These are phyloP conservation scores for Plasmodium vinckei DNA, from an alignment of 169 alveolate species.

Conservation along the genomic window DNA sequence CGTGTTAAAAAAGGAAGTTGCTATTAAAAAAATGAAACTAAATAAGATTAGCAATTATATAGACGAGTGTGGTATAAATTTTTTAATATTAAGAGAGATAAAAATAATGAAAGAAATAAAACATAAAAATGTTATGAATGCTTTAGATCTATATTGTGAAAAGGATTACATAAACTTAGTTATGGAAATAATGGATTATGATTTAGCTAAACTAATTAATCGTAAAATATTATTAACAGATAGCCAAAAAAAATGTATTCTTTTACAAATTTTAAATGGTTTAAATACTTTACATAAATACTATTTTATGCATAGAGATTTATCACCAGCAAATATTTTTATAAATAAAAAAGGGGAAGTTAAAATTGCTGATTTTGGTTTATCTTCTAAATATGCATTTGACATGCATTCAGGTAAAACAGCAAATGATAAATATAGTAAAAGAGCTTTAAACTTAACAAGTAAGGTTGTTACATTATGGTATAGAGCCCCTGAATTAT, in stretches of 20 bases:
- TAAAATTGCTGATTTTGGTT: slow-evolving; percentile 93
- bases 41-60: slow-evolving; percentile 79
- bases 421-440: slow-evolving; percentile 75
- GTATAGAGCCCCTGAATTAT: slow-evolving; percentile 97
- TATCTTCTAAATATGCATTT: slow-evolving; percentile 84
- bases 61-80: slow-evolving; percentile 92
- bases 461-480: slow-evolving; percentile 93
- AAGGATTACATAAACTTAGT: slow-evolving; percentile 89
- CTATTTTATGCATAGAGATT: slow-evolving; percentile 88
- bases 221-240: slow-evolving; percentile 89
- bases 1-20: slow-evolving; percentile 85
- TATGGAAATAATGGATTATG: slow-evolving; percentile 95
- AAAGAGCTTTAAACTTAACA: slow-evolving; percentile 88
- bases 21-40: slow-evolving; percentile 94
- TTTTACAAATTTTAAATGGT: slow-evolving; percentile 87
- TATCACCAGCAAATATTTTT: slow-evolving; percentile 90
- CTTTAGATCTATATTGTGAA: slow-evolving; percentile 90
- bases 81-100: slow-evolving; percentile 93
- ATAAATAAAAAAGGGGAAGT: slow-evolving; percentile 86
- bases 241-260: slow-evolving; percentile 91
- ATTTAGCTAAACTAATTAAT: slow-evolving; percentile 92
- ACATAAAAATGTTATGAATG: slow-evolving; percentile 91
- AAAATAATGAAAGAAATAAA: slow-evolving; percentile 91
- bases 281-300: slow-evolving; percentile 83
- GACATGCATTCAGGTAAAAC: slow-evolving; percentile 78